phyloP scores from a whole-genome alignment of 768 basidiomycete species.

The Suillus lakei region DNA sequence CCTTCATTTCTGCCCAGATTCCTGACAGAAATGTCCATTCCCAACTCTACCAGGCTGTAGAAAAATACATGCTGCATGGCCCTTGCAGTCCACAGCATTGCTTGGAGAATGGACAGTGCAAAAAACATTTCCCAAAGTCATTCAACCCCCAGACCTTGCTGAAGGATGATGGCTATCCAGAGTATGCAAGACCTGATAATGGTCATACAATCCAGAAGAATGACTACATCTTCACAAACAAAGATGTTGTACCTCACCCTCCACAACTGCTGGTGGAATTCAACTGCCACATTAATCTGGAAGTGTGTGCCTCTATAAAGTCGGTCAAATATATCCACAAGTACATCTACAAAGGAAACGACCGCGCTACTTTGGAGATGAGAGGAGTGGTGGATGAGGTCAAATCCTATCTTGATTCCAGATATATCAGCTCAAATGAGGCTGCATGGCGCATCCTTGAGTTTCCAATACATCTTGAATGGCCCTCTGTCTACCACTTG shows the following conservation, averaged over 20 bases:
- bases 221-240: constrained; percentile 37
- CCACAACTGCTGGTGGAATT: constrained; percentile 40
- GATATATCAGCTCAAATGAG: constrained; percentile 46
- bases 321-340: constrained; percentile 53
- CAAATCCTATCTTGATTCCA: constrained; percentile 36
- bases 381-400: constrained; percentile 37
- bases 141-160: constrained; percentile 41
- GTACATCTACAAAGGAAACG: constrained; percentile 55
- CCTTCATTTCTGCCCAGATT: constrained; percentile 43
- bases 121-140: constrained; percentile 48
- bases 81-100: constrained; percentile 42
- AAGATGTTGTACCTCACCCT: constrained; percentile 47
- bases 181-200: constrained; percentile 41
- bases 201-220: constrained; percentile 30
- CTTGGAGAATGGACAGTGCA: constrained; percentile 46
- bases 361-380: constrained; percentile 42
- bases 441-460: constrained; percentile 31
- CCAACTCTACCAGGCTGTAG: constrained; percentile 43
- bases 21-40: constrained; percentile 47
- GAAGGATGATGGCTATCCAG: constrained; percentile 46
- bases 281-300: constrained; percentile 56
- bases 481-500: constrained; percentile 44
- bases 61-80: constrained; percentile 51
- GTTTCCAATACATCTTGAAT: constrained; percentile 34
- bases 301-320: constrained; percentile 42